Evolutionary conservation across 306 rosid genomes (phyloP).

Genomic region (Delonix regia): DNA sequence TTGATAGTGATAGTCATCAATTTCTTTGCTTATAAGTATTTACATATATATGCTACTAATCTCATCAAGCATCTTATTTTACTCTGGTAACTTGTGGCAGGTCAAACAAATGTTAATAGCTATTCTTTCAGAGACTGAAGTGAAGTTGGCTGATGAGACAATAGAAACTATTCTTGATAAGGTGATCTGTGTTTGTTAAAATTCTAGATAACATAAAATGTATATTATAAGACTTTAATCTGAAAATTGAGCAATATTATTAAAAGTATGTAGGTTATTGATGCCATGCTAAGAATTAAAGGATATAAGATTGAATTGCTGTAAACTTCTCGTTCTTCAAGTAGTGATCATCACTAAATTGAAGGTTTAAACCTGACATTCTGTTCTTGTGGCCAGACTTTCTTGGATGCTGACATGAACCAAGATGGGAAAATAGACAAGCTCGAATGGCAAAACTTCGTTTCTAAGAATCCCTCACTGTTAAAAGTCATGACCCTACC

Average conservation of each 20-base stretch:
- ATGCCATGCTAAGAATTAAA: not conserved
- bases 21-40: not conserved
- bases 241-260: not conserved
- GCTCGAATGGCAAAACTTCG: slow-evolving; percentile 74
- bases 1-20: not conserved
- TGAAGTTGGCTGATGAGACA: slow-evolving; percentile 82
- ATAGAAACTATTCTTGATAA: slow-evolving; percentile 74
- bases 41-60: not conserved
- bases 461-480: slow-evolving; percentile 72
- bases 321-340: not conserved
- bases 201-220: not conserved
- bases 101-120: slow-evolving; percentile 90
- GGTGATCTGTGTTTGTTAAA: slow-evolving; percentile 45
- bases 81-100: slow-evolving; percentile 47
- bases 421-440: slow-evolving; percentile 91
- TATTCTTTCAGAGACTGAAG: slow-evolving; percentile 80
- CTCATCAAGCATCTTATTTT: not conserved
- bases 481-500: slow-evolving; percentile 92
- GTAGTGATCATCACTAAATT: not conserved
- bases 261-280: not conserved
- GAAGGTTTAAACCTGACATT: slow-evolving; percentile 4
- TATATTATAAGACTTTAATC: not conserved
- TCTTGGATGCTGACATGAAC: slow-evolving; percentile 80
- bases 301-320: not conserved
- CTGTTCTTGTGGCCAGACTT: slow-evolving; percentile 61